Percentiles rank a stretch among this genome's conserved stretches.
Conservation (phyloP, 2,329 filamentous ascomycete genomes). For the Nigrospora sphaerica region DNA sequence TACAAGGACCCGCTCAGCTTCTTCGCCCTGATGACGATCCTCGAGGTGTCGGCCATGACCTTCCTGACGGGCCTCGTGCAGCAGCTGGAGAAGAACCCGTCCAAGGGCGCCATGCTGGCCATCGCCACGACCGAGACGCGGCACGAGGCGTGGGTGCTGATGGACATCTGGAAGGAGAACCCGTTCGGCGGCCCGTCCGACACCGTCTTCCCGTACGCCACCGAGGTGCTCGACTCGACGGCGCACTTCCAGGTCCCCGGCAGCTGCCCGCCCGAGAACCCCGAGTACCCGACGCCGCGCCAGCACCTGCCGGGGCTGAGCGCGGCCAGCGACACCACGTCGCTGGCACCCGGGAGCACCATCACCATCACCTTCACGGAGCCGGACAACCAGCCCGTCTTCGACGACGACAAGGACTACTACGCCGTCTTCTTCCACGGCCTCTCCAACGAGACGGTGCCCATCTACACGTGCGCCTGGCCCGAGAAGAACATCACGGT, state of each 20-base stretch:
- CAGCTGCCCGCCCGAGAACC: slow-evolving; percentile 26
- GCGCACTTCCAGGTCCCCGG: slow-evolving; percentile 16
- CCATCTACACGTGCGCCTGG: slow-evolving; percentile 21
- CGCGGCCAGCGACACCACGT: slow-evolving; percentile 14
- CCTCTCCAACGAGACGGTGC: slow-evolving; percentile 24
- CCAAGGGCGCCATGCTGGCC: slow-evolving; percentile 26
- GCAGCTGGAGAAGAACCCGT: slow-evolving; percentile 21
- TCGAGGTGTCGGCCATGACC: slow-evolving; percentile 30
- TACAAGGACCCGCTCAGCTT: slow-evolving; percentile 13
- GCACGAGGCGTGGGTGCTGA: slow-evolving; percentile 32
- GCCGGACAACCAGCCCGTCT: slow-evolving; percentile 16
- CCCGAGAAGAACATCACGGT: slow-evolving; percentile 18
- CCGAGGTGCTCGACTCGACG: slow-evolving; percentile 30
- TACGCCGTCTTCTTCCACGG: slow-evolving; percentile 34
- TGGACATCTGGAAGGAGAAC: slow-evolving; percentile 29
- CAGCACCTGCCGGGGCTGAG: slow-evolving; percentile 25
- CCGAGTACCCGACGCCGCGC: slow-evolving; percentile 26
- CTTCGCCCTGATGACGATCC: slow-evolving; percentile 21
- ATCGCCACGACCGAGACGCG: slow-evolving; percentile 29
- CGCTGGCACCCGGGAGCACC: slow-evolving; percentile 20
- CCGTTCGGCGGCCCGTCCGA: slow-evolving; percentile 33
- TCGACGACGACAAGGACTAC: slow-evolving; percentile 20
- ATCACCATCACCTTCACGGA: slow-evolving; percentile 23
- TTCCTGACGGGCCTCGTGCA: slow-evolving; percentile 29
- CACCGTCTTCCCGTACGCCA: slow-evolving; percentile 33